These are phyloP conservation scores for Mycena rebaudengoi DNA, from an alignment of 768 basidiomycete species.

Conservation along the genomic window DNA sequence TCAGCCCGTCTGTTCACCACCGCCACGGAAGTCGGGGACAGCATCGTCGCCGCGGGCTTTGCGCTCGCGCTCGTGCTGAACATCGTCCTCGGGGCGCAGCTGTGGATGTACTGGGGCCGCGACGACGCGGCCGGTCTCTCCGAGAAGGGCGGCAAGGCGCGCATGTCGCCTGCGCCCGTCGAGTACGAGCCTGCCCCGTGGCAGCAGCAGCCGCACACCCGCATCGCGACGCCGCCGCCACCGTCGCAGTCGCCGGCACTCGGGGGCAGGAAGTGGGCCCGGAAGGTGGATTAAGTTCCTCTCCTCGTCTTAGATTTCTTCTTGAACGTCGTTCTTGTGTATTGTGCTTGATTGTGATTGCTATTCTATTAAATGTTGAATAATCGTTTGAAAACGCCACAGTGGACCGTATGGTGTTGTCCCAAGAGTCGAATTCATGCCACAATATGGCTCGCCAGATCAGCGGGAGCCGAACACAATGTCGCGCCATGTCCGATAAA, in stretches of 20 bases:
- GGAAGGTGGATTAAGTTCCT: conserved; percentile 27
- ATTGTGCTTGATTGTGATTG: conserved; percentile 5
- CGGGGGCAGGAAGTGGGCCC: conserved; percentile 29
- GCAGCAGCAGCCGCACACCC: conserved; percentile 21
- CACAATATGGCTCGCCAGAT: too few relatives aligned
- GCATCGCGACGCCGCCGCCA: too few relatives aligned
- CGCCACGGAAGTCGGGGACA: conserved; percentile 86
- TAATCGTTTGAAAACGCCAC: background rate
- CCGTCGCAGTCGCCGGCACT: conserved; percentile 9
- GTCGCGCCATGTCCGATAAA: too few relatives aligned
- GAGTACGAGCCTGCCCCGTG: conserved; percentile 18
- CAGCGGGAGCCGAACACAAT: too few relatives aligned
- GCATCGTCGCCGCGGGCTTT: conserved; percentile 84
- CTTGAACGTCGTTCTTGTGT: conserved; percentile 13
- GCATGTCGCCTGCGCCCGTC: background rate
- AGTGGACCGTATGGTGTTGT: conserved; percentile 2
- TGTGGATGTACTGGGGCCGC: conserved; percentile 86
- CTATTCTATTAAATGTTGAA: conserved; percentile 3
- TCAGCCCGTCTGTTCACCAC: conserved; percentile 95
- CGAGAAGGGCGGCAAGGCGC: conserved; percentile 9
- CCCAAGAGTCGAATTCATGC: too few relatives aligned
- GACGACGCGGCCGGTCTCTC: conserved; percentile 36
- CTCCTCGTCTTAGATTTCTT: background rate
- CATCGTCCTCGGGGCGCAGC: conserved; percentile 81
- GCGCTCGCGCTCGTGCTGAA: conserved; percentile 85